Conservation (phyloP, 2,329 filamentous ascomycete genomes). For the Fusarium verrucosum region DNA sequence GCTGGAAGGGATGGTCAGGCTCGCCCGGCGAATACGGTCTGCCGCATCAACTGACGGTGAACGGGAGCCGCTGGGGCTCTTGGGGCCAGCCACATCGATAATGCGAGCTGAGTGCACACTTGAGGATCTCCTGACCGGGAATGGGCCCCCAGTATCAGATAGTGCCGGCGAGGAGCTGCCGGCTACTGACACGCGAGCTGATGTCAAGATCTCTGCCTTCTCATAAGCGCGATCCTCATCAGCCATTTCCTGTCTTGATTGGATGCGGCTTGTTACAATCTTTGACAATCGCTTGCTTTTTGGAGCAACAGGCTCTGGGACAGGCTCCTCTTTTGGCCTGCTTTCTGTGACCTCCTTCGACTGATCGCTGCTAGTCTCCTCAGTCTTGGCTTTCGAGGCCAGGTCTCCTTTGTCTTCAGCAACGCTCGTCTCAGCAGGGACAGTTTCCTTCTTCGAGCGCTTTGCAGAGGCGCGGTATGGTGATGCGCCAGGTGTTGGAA, state of each 20-base stretch:
- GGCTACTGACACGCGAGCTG: slow-evolving; percentile 64
- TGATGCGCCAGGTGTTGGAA: slow-evolving; percentile 40
- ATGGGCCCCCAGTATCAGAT: slow-evolving; percentile 57
- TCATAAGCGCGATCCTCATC: slow-evolving; percentile 61
- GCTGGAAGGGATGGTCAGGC: slow-evolving; percentile 47
- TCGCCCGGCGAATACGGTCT: slow-evolving; percentile 55
- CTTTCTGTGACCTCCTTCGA: slow-evolving; percentile 8
- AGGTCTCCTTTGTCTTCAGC: slow-evolving; percentile 10
- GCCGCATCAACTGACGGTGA: slow-evolving; percentile 57
- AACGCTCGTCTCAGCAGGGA: not conserved
- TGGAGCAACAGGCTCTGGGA: slow-evolving; percentile 14
- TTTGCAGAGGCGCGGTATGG: slow-evolving; percentile 34
- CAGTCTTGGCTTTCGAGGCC: slow-evolving; percentile 13
- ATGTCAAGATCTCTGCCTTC: slow-evolving; percentile 66
- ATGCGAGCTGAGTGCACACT: slow-evolving; percentile 67
- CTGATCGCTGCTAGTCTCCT: slow-evolving; percentile 4
- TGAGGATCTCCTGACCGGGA: slow-evolving; percentile 52
- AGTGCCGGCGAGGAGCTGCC: slow-evolving; percentile 60
- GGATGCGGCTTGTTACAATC: slow-evolving; percentile 39
- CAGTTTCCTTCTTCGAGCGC: slow-evolving; percentile 27
- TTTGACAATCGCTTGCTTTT: slow-evolving; percentile 40
- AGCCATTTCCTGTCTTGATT: slow-evolving; percentile 24
- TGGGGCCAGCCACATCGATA: slow-evolving; percentile 64
- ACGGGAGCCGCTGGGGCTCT: slow-evolving; percentile 61
- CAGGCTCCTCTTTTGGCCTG: slow-evolving; percentile 8